Evolutionary conservation across 805 yeast species (phyloP), one percentile per base, ranked within the genome.

Genomic region (Ogataea zsoltii): DNA sequence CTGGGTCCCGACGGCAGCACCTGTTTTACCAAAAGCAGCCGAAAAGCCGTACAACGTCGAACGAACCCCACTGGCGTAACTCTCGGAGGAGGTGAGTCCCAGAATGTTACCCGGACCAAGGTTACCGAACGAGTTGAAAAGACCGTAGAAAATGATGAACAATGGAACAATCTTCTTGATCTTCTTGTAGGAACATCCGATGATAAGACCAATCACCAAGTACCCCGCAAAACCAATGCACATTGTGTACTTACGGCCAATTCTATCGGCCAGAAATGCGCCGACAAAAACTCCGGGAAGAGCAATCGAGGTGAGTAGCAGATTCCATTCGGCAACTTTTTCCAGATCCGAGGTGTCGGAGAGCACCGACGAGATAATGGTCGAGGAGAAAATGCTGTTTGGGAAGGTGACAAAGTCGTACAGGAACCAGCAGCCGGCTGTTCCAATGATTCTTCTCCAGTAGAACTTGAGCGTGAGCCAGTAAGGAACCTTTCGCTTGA

Each of bases 381-480:
- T 70, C 19, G 68, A 65, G 17, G 79, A 72, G 65, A 79, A 79
- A 23, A 82, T 74, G 67, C 83, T 82, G 62, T 85, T 85, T 11
- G 92, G 91, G 71, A 85, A 86, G 6, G 87, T 81, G 56, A 86
- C 86, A 56, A 85, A 86, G 67, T 86, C 95, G 60, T 83, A 86
- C 55, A 85, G 70, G 69, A 85, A 85, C 94, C 94, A 86, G 46
- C 85, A 77, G 4, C 79, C 82, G 61, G 86, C 80, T 14, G 88
- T 82, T 29, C 92, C 94, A 25, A 85, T 53, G 17, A 86, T 59
- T 45, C 87, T 69, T 34, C 58, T 68, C 91, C 92, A 85, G 68
- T 83, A 84, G 65, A 68, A 85, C 58, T 77, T 80, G 46, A 83
- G 42, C 0, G 82, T 80, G 29, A 84, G 72, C 67, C 68, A 63